Base-by-base conservation (phyloP, 2,329 filamentous ascomycete species). In the Colletotrichum truncatum region DNA sequence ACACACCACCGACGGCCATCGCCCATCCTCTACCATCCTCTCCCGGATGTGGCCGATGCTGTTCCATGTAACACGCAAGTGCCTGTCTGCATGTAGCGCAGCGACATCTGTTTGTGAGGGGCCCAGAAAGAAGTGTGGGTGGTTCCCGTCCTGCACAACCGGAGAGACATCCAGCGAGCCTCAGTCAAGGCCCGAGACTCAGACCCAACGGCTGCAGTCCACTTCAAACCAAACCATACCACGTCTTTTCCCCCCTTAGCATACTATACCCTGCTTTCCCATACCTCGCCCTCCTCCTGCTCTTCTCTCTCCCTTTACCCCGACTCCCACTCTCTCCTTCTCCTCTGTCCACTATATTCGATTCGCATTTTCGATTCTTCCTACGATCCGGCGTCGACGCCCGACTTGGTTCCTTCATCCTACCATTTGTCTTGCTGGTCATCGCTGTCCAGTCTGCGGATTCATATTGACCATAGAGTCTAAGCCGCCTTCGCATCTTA, bases 111-210 rank as follows among this genome's bases (percentile, higher is more conserved):
- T 49, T 62, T 57, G 59, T 51, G 34, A 43, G 59, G 57, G 51
- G 51, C 43, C 41, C 14, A 25, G 49, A 28, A 12, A 62, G 26
- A 49, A 30, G 45, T 48, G 61, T 64, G 46, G 53, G 61, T 64
- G 55, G 55, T 61, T 39, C 61, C 25, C 53, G 55, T 60, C 61
- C 54, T 46, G 55, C 61, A 52, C 55, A 32, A 61, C 61, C 32
- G 45, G 61, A 64, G 55, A 64, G 48, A 46, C 61, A 60, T 64
- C 55, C 55, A 38, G 55, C 61, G 55, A 64, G 61, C 61, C 61
- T 64, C 61, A 53, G 61, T 64, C 48, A 60, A 53, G 55, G 36
- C 18, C 36, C n/a, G n/a, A n/a, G n/a, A 25, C 53, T 51, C 53
- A 52, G 45, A 64, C 60, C 60, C 53, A 48, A 30, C 58, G 38